Conservation (phyloP, 2,329 filamentous ascomycete genomes). For the Beauveria medogensis region DNA sequence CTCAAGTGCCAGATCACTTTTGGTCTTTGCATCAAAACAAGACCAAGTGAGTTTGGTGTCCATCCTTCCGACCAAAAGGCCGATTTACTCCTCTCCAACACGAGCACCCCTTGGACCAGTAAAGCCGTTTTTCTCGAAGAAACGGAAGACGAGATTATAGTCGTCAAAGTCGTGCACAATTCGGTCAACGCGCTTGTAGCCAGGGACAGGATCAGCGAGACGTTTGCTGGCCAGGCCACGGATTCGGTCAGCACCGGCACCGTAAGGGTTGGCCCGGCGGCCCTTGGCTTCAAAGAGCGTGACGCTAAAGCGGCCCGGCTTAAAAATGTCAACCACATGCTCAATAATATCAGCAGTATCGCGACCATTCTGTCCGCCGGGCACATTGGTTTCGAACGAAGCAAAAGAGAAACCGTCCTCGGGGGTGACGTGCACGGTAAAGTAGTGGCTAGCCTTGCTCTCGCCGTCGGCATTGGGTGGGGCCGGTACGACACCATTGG, state of each 20-base stretch:
- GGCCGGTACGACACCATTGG: conserved; percentile 88
- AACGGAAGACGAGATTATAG: conserved; percentile 93
- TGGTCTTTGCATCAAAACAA: not conserved
- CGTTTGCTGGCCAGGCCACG: conserved; percentile 34
- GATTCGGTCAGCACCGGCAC: conserved; percentile 32
- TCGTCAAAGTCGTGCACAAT: conserved; percentile 97
- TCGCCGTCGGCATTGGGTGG: conserved; percentile 46
- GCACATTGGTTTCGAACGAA: conserved; percentile 97
- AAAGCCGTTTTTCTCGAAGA: conserved; percentile 88
- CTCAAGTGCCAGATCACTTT: not conserved
- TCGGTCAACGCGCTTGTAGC: conserved; percentile 83
- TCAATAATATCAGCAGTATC: conserved; percentile 86
- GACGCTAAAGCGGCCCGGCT: conserved; percentile 93
- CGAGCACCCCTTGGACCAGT: conserved; percentile 42
- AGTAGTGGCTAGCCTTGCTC: conserved; percentile 68
- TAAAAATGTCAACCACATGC: conserved; percentile 92
- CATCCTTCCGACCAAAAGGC: not conserved
- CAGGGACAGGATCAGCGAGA: conserved; percentile 68
- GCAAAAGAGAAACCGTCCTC: conserved; percentile 97
- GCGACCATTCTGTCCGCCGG: conserved; percentile 76
- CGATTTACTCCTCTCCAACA: conserved; percentile 40
- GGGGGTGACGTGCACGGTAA: conserved; percentile 95
- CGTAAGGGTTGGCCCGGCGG: conserved; percentile 34
- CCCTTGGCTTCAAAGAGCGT: conserved; percentile 90
- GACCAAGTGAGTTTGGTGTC: not conserved